Evolutionary conservation across 768 basidiomycete species (phyloP), one percentile per base, ranked within the genome.

Genomic region (Agaricus sinodeliciosus): DNA sequence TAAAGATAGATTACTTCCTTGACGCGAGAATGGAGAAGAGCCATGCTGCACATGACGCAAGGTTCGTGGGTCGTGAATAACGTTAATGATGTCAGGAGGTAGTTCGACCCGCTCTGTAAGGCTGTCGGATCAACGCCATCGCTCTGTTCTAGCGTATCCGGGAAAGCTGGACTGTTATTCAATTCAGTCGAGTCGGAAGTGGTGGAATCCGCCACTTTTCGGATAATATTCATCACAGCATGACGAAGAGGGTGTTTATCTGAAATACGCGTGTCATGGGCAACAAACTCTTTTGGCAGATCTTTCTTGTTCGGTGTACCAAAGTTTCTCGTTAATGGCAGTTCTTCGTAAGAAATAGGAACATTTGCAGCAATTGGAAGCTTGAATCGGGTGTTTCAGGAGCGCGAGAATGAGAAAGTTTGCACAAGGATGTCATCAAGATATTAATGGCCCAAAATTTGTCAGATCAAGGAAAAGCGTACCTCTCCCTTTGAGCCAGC

Each of bases 11-110:
- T 77, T 5, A 98, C 78, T 55, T 93, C 84, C 60, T 87, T 86
- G 51, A 97, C 91, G n/a, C 96, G 81, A 1, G 90, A 94, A 67
- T 99, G 96, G 5, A 96, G 71, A 18, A 98, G 70, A 2, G 94
- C 91, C 96, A 99, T 99, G 60, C 85, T 82, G 66, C 96, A 99
- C 91, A 98, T 93, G 52, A 99, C 79, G 60, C 96, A 99, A 0
- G 96, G 96, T 60, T 99, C 96, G 68, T 99, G 95, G 9, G 92
- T 91, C 49, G 83, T 81, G 72, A 98, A 98, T 22, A 97, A 73
- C 1, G 84, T 82, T 15, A 84, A 77, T 2, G 84, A 82, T 0
- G 93, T 97, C 22, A 98, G 76, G 41, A 97, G 84, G 67, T 99
- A 99, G 62, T 88, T 85, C 1, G 84, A 71, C 12, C 90, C 87